phyloP scores from a whole-genome alignment of 768 basidiomycete species.

The Leucocoprinus leucothites region DNA sequence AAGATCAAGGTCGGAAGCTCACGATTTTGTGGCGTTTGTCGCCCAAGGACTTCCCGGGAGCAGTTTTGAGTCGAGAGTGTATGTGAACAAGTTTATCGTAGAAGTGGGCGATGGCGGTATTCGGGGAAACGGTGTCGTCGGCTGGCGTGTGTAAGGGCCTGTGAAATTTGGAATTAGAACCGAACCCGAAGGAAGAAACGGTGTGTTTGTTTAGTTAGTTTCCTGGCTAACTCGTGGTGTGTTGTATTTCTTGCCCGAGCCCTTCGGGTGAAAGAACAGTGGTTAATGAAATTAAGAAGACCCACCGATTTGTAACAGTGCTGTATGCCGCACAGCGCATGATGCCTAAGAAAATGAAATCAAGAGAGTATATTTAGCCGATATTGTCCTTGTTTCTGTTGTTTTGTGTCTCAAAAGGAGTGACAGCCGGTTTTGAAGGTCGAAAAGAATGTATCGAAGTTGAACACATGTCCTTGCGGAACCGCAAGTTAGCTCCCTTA shows the following conservation, averaged over 20 bases:
- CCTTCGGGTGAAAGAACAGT: constrained; percentile 1
- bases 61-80: constrained; percentile 73
- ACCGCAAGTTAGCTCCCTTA: not conserved
- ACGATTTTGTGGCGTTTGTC: constrained; percentile 72
- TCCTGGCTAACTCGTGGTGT: not conserved
- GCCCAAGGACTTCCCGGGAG: constrained; percentile 63
- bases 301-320: constrained; percentile 47
- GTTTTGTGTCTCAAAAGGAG: too few species aligned
- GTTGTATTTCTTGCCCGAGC: not conserved
- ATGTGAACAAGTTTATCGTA: constrained; percentile 83
- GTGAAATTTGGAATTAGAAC: not conserved
- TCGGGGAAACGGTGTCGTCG: constrained; percentile 38
- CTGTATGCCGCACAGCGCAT: constrained; percentile 71
- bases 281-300: constrained; percentile 9
- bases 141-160: constrained; percentile 47
- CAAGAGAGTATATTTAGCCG: not conserved
- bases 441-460: too few species aligned
- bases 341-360: constrained; percentile 36
- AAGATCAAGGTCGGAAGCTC: constrained; percentile 11
- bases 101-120: constrained; percentile 77
- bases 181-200: not conserved
- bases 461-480: not conserved
- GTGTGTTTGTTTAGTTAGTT: not conserved
- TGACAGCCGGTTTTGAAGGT: not conserved
- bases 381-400: not conserved